Evolutionary conservation across 768 basidiomycete species (phyloP).

Genomic region (Hygrophorus pudorinus): DNA sequence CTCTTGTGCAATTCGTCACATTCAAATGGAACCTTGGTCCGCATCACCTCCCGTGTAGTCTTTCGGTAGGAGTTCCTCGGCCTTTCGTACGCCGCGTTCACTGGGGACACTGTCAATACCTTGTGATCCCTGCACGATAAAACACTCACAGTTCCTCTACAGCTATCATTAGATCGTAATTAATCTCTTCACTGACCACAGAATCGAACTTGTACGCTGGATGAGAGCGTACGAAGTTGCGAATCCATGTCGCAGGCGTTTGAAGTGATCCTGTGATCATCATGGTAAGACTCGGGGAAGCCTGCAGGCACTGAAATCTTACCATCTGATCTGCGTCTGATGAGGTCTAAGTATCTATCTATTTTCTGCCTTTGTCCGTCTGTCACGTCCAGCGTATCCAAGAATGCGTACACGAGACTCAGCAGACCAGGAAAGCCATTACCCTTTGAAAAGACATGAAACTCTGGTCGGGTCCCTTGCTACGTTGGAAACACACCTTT

Average conservation of each 20-base stretch:
- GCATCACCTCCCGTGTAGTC: constrained; percentile 41
- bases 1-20: constrained; percentile 17
- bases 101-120: constrained; percentile 25
- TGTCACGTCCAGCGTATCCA: constrained; percentile 78
- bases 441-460: constrained; percentile 30
- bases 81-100: constrained; percentile 56
- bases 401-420: constrained; percentile 71
- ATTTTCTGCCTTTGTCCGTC: constrained; percentile 50
- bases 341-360: constrained; percentile 67
- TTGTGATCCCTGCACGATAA: not conserved
- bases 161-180: constrained; percentile 85
- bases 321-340: constrained; percentile 78
- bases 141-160: constrained; percentile 84
- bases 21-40: constrained; percentile 35
- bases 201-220: constrained; percentile 90
- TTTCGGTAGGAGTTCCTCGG: constrained; percentile 52
- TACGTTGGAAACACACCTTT: constrained; percentile 39
- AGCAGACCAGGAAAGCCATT: constrained; percentile 69
- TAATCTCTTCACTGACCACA: constrained; percentile 84
- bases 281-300: constrained; percentile 4
- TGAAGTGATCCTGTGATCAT: constrained; percentile 51
- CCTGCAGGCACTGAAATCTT: constrained; percentile 13
- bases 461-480: not conserved
- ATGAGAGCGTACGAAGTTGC: constrained; percentile 84
- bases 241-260: constrained; percentile 90